Base-by-base conservation (phyloP, 1,284 basidiomycete genomes). In the Naganishia liquefaciens region DNA sequence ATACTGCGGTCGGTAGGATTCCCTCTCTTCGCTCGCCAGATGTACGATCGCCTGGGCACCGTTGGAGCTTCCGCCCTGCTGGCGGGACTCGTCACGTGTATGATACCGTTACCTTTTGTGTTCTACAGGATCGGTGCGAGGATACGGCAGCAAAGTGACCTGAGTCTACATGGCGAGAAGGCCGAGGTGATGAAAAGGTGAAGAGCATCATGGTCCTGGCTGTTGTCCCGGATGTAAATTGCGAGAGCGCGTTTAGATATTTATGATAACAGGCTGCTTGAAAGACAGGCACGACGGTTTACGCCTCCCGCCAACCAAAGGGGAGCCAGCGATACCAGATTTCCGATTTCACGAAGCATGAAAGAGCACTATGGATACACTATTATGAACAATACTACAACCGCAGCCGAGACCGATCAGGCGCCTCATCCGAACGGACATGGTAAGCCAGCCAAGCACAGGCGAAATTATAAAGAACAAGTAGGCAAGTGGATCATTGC, bases 41-140 rank as follows among this genome's bases (percentile, higher is more conserved):
- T 82, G 75, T 82, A 77, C 68, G 40, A 65, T 5, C 68, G 71
- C 19, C 75, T 91, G 4, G 88, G 87, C 0, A 85, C 87, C 0
- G 87, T 88, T 0, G 89, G 90, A 7, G 89, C 88, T 0, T 87
- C 86, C 0, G 87, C 86, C 13, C 79, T 92, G n/a, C 76, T 91
- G 6, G 90, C 86, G 0, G 88, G 89, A 5, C 74, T 92, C 25
- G 83, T 86, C 55, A 82, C 85, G 6, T 66, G 87, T 21, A 85
- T 89, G 83, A 82, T 84, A 0, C 90, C 90, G 0, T 75, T 91
- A 37, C 90, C 90, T 80, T 81, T 81, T 68, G 53, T 80, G 17
- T 80, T 81, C 62, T 74, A 75, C 65, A 69, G 69, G 28, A 72
- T 75, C 33, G 79, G 79, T 9, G 74, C 69, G n/a, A 64, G 72